A percentile compares a stretch with the other conserved stretches of the same genome.
Evolutionary conservation across 2,329 filamentous ascomycete genomes (phyloP).

Genomic region (Talaromyces verruculosus): DNA sequence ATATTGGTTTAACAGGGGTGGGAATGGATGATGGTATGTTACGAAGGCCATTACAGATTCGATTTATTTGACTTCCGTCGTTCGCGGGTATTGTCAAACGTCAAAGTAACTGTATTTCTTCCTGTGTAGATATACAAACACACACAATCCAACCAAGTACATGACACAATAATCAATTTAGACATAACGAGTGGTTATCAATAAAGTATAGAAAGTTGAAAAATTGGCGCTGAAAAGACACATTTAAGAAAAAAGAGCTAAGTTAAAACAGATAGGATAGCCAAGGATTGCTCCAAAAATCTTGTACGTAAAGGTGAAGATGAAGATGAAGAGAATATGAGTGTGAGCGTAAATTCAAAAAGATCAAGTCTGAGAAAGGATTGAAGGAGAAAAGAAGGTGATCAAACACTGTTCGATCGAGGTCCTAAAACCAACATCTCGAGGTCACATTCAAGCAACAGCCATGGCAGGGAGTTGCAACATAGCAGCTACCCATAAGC

Average conservation of each 20-base stretch:
- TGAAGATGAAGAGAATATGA: not conserved
- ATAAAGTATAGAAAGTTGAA: not conserved
- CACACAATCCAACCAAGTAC: not conserved
- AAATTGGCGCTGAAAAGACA: not conserved
- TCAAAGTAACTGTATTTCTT: not conserved
- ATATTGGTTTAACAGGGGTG: not conserved
- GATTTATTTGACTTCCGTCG: not conserved
- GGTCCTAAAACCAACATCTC: too few species aligned
- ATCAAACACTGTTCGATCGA: not conserved
- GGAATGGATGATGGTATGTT: not conserved
- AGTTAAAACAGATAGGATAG: not conserved
- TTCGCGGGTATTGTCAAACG: not conserved
- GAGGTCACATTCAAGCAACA: not conserved
- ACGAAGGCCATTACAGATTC: not conserved
- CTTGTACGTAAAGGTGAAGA: not conserved
- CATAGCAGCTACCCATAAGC: slow-evolving; percentile 20
- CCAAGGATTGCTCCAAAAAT: slow-evolving; percentile 1
- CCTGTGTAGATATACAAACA: not conserved
- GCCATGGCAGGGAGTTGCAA: slow-evolving; percentile 21
- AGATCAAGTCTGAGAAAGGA: not conserved
- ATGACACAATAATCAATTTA: not conserved
- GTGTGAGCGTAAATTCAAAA: not conserved
- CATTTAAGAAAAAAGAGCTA: not conserved
- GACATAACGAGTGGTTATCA: not conserved
- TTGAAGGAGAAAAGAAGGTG: not conserved